Conservation (phyloP, 2,329 filamentous ascomycete species). For the Rhinocladiella mackenziei region DNA sequence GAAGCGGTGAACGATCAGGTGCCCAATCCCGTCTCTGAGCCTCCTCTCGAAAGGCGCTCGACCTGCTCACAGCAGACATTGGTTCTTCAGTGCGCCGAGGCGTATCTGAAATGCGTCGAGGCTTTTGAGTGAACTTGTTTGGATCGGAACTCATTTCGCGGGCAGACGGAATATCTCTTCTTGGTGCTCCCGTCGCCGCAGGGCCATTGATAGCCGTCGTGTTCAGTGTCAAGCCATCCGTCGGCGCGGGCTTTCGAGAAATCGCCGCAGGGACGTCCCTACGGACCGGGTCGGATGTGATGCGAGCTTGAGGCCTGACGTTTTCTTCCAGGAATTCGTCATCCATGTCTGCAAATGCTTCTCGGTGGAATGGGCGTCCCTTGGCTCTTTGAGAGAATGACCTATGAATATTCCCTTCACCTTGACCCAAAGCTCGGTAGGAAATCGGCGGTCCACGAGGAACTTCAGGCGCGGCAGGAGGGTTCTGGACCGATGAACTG, state of each 20-base stretch:
- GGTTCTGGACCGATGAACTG: slow-evolving; percentile 3
- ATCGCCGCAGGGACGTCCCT: neutral
- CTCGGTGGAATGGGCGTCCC: slow-evolving; percentile 27
- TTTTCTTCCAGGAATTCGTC: slow-evolving; percentile 7
- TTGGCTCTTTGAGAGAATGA: slow-evolving; percentile 31
- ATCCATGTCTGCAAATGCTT: slow-evolving; percentile 27
- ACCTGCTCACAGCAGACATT: slow-evolving; percentile 21
- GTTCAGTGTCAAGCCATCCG: slow-evolving; percentile 16
- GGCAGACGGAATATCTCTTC: slow-evolving; percentile 12
- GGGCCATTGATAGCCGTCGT: slow-evolving; percentile 16
- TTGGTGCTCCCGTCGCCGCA: neutral
- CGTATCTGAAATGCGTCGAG: slow-evolving; percentile 12
- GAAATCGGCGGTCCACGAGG: slow-evolving; percentile 57
- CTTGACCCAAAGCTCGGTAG: slow-evolving; percentile 48
- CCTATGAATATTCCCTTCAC: slow-evolving; percentile 30
- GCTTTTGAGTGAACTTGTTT: slow-evolving; percentile 8
- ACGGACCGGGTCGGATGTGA: slow-evolving; percentile 4
- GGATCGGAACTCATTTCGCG: slow-evolving; percentile 3
- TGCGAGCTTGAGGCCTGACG: slow-evolving; percentile 7
- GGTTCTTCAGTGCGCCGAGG: slow-evolving; percentile 16
- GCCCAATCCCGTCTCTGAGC: slow-evolving; percentile 54
- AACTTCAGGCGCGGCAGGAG: slow-evolving; percentile 53
- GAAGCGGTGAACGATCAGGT: slow-evolving; percentile 80
- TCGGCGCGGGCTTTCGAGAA: slow-evolving; percentile 14
- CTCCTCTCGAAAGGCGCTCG: slow-evolving; percentile 25